phyloP scores from a whole-genome alignment of 768 basidiomycete genomes.

The Mycena galopus region DNA sequence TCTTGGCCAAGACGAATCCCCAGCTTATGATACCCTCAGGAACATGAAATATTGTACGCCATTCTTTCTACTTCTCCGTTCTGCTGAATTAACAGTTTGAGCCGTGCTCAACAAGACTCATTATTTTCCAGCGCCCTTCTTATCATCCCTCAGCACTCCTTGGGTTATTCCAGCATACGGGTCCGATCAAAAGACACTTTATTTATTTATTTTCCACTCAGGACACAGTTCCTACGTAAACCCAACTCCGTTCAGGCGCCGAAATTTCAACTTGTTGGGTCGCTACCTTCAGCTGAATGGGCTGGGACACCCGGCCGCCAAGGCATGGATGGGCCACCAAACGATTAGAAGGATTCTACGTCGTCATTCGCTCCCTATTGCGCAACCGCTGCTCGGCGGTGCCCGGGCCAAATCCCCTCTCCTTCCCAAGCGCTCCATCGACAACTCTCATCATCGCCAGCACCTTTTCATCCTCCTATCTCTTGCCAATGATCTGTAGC shows the following conservation, averaged over 20 bases:
- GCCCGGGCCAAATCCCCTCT: slow-evolving; percentile 29
- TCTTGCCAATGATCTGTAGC: slow-evolving; percentile 58
- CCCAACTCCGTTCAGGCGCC: slow-evolving; percentile 20
- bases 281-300: slow-evolving; percentile 9
- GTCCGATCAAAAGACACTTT: background rate
- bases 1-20: slow-evolving; percentile 48
- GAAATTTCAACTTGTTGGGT: slow-evolving; percentile 16
- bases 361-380: background rate
- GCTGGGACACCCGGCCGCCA: slow-evolving; percentile 18
- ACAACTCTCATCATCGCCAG: slow-evolving; percentile 60
- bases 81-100: slow-evolving; percentile 47
- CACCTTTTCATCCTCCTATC: slow-evolving; percentile 63
- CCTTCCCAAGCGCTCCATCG: slow-evolving; percentile 36
- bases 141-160: slow-evolving; percentile 12
- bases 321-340: no score
- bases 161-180: slow-evolving; percentile 21
- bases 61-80: slow-evolving; percentile 41
- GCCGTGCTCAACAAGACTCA: slow-evolving; percentile 59
- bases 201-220: slow-evolving; percentile 18
- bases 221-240: slow-evolving; percentile 10
- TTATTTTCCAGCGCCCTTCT: slow-evolving; percentile 25
- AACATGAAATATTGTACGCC: slow-evolving; percentile 56
- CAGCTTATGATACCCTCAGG: slow-evolving; percentile 56
- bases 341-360: slow-evolving; percentile 1
- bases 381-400: slow-evolving; percentile 16